phyloP scores from a whole-genome alignment of 176 grass and related monocot genomes.

The Oryza longistaminata region DNA sequence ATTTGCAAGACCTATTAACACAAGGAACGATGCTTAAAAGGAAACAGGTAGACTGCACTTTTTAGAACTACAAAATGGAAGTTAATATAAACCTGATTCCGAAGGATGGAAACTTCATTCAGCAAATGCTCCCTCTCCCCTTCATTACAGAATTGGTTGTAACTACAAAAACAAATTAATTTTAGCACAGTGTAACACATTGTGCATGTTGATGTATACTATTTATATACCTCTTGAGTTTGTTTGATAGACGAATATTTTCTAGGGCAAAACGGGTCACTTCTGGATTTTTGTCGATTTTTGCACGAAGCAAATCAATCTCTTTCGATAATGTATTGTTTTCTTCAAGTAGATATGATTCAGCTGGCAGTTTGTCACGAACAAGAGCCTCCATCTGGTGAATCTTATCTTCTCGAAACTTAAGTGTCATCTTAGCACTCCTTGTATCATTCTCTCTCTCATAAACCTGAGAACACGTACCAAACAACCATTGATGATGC shows the following conservation, averaged over 20 bases:
- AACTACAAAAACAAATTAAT: conserved; percentile 53
- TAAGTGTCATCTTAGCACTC: conserved; percentile 82
- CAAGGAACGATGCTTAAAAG: conserved; percentile 42
- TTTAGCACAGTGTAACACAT: conserved; percentile 17
- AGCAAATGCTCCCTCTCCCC: conserved; percentile 79
- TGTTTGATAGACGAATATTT: conserved; percentile 87
- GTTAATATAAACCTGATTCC: conserved; percentile 60
- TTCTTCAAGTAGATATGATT: conserved; percentile 74
- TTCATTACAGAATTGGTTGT: conserved; percentile 70
- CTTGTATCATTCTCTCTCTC: conserved; percentile 91
- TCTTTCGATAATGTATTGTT: conserved; percentile 62
- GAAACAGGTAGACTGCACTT: neutral
- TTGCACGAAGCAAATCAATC: conserved; percentile 66
- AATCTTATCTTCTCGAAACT: conserved; percentile 96
- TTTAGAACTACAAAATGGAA: conserved; percentile 28
- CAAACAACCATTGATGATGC: neutral
- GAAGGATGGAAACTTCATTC: conserved; percentile 76
- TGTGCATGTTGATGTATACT: neutral
- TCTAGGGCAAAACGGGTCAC: conserved; percentile 95
- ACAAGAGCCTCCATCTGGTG: conserved; percentile 67
- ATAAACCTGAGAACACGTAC: conserved; percentile 54
- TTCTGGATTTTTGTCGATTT: conserved; percentile 87
- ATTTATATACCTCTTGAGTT: conserved; percentile 80
- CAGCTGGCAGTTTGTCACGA: conserved; percentile 53
- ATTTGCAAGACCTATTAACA: conserved; percentile 51